Conservation (phyloP, 768 basidiomycete species). For the Tulasnella sp. region DNA sequence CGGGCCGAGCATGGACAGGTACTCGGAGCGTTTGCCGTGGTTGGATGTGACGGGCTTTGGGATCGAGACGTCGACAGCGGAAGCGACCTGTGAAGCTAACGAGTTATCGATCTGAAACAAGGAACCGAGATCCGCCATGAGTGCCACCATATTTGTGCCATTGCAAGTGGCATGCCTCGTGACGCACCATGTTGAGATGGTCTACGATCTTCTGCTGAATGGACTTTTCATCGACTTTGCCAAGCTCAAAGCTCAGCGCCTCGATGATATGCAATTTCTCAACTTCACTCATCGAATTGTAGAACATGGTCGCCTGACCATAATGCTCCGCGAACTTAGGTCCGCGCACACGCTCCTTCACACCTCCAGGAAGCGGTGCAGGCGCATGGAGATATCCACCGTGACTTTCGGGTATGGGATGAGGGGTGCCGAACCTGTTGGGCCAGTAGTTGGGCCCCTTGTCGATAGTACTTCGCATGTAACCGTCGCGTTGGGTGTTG, state of each 20-base stretch:
- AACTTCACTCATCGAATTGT: slow-evolving; percentile 57
- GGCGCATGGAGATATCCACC: slow-evolving; percentile 33
- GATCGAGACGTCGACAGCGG: slow-evolving; percentile 47
- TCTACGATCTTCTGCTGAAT: slow-evolving; percentile 61
- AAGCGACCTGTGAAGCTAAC: slow-evolving; percentile 57
- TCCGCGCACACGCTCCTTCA: slow-evolving; percentile 37
- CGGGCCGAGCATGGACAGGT: slow-evolving; percentile 15
- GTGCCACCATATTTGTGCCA: neutral
- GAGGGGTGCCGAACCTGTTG: slow-evolving; percentile 47
- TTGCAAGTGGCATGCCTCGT: neutral
- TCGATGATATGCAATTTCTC: slow-evolving; percentile 63
- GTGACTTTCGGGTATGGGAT: slow-evolving; percentile 36
- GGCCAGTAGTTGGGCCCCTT: slow-evolving; percentile 74
- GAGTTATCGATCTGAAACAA: slow-evolving; percentile 49
- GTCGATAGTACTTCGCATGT: slow-evolving; percentile 43
- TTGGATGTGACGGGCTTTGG: slow-evolving; percentile 43
- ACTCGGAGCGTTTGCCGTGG: slow-evolving; percentile 36
- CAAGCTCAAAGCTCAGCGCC: slow-evolving; percentile 73
- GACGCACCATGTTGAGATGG: slow-evolving; percentile 36
- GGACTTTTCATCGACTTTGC: slow-evolving; percentile 64
- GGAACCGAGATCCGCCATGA: neutral
- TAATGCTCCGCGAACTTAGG: slow-evolving; percentile 64
- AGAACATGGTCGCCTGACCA: slow-evolving; percentile 65
- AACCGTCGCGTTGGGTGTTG: slow-evolving; percentile 56
- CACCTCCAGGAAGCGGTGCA: slow-evolving; percentile 29